Evolutionary conservation across 2,329 filamentous ascomycete genomes (phyloP).

Genomic region (Aciculosporium take): DNA sequence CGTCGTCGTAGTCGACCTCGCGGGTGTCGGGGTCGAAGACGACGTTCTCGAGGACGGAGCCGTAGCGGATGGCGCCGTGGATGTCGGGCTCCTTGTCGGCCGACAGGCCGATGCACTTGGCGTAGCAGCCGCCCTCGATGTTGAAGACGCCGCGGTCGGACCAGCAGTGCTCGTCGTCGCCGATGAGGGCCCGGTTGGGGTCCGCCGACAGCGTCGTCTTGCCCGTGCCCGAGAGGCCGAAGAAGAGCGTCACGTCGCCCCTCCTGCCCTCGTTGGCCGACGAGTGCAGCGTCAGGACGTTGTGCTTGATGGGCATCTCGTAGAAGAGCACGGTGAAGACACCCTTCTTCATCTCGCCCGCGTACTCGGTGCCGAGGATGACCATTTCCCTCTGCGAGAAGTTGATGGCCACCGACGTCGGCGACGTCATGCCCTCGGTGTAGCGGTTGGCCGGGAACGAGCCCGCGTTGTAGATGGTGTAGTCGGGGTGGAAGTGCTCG

Average conservation of each 20-base stretch:
- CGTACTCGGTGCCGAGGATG: constrained; percentile 96
- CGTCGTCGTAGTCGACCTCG: constrained; percentile 88
- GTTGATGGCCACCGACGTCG: constrained; percentile 96
- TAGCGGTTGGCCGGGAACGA: constrained; percentile 97
- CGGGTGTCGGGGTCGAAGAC: constrained; percentile 88
- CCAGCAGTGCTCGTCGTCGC: constrained; percentile 99
- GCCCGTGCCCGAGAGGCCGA: constrained; percentile 93
- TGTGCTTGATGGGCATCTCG: constrained; percentile 99
- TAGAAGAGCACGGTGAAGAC: constrained; percentile 99
- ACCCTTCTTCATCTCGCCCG: constrained; percentile 74
- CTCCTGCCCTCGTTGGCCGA: constrained; percentile 93
- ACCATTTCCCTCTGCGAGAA: constrained; percentile 99
- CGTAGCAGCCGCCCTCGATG: constrained; percentile 98
- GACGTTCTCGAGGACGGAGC: constrained; percentile 95
- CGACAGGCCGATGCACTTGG: constrained; percentile 94
- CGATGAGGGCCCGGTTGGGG: constrained; percentile 88
- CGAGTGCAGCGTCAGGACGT: constrained; percentile 94
- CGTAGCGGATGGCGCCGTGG: constrained; percentile 87
- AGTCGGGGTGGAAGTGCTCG: constrained; percentile 95
- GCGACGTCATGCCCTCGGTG: constrained; percentile 96
- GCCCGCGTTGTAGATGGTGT: constrained; percentile 98
- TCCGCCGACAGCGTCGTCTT: constrained; percentile 98
- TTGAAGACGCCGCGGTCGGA: constrained; percentile 95
- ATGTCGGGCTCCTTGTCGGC: constrained; percentile 99
- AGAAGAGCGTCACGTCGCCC: constrained; percentile 97